These are phyloP conservation scores for Macadamia integrifolia DNA, from an alignment of 164 flowering plant genomes.

Conservation along the genomic window DNA sequence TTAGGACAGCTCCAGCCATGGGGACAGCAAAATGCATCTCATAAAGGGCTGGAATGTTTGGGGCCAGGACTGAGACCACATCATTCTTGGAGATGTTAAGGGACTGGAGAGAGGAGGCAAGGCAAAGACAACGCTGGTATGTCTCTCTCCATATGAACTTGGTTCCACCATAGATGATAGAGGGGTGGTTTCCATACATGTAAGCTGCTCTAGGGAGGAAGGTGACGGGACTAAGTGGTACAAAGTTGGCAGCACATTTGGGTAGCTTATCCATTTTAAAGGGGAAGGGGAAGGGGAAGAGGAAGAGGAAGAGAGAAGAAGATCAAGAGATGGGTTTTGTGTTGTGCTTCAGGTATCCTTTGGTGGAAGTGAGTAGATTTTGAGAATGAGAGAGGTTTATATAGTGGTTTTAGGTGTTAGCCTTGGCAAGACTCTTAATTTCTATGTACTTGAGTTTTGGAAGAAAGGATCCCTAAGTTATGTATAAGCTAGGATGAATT, in stretches of 20 bases:
- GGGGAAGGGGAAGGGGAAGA: background rate
- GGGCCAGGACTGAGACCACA: conserved; percentile 90
- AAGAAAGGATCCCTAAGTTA: background rate
- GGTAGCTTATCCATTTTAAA: conserved; percentile 49
- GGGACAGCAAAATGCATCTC: conserved; percentile 98
- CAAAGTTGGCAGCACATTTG: conserved; percentile 62
- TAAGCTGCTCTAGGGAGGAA: conserved; percentile 68
- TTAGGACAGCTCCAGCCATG: conserved; percentile 89
- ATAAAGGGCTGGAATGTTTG: conserved; percentile 79
- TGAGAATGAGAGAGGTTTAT: background rate
- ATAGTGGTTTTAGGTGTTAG: background rate
- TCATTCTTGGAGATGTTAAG: conserved; percentile 50
- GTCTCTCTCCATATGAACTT: conserved; percentile 76
- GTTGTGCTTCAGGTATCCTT: background rate
- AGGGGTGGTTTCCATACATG: conserved; percentile 52
- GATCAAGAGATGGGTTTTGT: background rate
- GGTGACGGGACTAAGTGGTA: conserved; percentile 61
- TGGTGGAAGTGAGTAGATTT: background rate
- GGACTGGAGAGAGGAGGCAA: conserved; percentile 62
- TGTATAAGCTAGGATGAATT: conserved; percentile 2
- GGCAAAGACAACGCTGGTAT: conserved; percentile 62
- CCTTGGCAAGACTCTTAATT: no score
- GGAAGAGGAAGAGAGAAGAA: background rate
- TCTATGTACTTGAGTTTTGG: background rate
- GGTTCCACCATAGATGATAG: conserved; percentile 54